Evolutionary conservation across 23 red algal genomes (phyloP), one percentile per base, ranked within the genome.

Genomic region (Gracilaria domingensis): DNA sequence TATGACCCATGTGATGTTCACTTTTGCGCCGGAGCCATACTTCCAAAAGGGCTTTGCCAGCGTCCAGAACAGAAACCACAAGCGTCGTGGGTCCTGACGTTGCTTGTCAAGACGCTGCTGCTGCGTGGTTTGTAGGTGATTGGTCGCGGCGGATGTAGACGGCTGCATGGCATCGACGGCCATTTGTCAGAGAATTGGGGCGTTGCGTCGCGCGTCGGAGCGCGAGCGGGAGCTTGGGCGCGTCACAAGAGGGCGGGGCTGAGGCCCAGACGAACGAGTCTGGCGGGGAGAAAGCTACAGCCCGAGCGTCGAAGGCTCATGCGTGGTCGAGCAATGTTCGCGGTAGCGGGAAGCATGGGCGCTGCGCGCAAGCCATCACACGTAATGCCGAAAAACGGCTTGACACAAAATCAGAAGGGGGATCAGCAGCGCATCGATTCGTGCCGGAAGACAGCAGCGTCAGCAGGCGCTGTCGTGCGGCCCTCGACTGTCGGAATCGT

Each of bases 31-130:
- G 16, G 67, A 66, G 40, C 80, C 87, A 57, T 96, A 87, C 29
- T 79, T 70, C 93, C 93, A 98, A 54, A 92, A 98, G 54, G 93
- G 96, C 60, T 56, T 78, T 30, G 96, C 88, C 13, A 98, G 82
- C 12, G 80, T 76, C 79, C 85, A 91, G 79, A 98, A 98, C 78
- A 98, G 56, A 40, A 45, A 72, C 92, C 83, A 87, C 13, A 98
- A 59, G 0, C 96, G 96, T 24, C 70, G 85, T 47, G 85, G 67
- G 28, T 98, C 82, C 44, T 88, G 83, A 40, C 91, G 83, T 80
- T 90, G 87, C 84, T 75, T 87, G 25, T 47, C 49, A 57, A 87
- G 66, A 50, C 44, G 39, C 76, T 69, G 26, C 24, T 91, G 42
- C 20, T 72, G 38, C 44, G 29, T 29, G 25, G 16, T 12, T 16